These are phyloP conservation scores for Auriculariales sp. DNA, from an alignment of 768 basidiomycete genomes.

Conservation along the genomic window DNA sequence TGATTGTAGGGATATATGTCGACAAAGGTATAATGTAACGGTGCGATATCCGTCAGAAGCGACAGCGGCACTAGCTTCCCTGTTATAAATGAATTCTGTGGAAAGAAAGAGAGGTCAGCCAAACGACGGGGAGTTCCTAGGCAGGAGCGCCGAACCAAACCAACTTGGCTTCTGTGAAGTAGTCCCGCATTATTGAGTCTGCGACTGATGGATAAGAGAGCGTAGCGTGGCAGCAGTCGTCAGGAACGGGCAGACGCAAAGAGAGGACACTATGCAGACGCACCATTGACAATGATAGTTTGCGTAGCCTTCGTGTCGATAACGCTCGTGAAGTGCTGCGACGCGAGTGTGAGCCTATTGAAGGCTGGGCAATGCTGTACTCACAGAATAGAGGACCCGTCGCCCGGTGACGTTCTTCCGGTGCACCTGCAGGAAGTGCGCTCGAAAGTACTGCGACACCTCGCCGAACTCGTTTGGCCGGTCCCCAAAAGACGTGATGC, in stretches of 20 bases:
- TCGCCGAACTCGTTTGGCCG: conserved; percentile 56
- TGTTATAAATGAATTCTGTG: too few species aligned
- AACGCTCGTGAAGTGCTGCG: conserved; percentile 59
- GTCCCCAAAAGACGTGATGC: conserved; percentile 66
- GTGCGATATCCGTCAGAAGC: too few species aligned
- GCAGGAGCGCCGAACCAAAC: conserved; percentile 24
- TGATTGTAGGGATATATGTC: too few species aligned
- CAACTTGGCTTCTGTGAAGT: conserved; percentile 55
- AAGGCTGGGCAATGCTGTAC: conserved; percentile 24
- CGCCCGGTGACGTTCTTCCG: conserved; percentile 53
- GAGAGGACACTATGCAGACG: conserved; percentile 10
- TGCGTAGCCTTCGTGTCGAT: conserved; percentile 75
- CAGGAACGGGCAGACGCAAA: background rate
- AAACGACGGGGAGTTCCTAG: too few species aligned
- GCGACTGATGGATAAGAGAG: conserved; percentile 30
- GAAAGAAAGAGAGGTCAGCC: too few species aligned
- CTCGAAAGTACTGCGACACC: conserved; percentile 67
- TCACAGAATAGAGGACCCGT: conserved; percentile 49
- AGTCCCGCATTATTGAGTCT: conserved; percentile 64
- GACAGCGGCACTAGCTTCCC: too few species aligned
- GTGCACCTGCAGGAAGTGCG: conserved; percentile 71
- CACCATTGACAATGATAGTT: conserved; percentile 57
- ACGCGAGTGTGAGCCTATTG: background rate
- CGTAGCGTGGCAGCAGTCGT: conserved; percentile 8
- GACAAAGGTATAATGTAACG: too few species aligned